These are phyloP conservation scores for Aspergillus arachidicola DNA, from an alignment of 2,329 filamentous ascomycete species.

Conservation along the genomic window DNA sequence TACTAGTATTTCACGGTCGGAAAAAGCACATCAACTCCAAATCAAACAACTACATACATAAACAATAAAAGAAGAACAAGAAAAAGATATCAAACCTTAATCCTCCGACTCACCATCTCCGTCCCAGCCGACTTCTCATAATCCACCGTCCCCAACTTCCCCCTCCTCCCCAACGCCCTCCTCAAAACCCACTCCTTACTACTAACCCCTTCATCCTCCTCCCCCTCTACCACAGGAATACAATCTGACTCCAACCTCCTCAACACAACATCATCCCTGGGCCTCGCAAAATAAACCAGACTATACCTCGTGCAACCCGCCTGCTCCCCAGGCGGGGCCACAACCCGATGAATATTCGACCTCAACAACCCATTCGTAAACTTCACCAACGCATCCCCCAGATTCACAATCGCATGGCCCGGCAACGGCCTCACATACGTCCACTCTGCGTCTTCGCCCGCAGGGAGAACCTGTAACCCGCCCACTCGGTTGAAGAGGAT, in stretches of 20 bases:
- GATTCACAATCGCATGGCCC: conserved; percentile 49
- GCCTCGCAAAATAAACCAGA: neutral
- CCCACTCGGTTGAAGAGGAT: conserved; percentile 60
- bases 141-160: conserved; percentile 31
- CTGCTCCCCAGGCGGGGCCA: neutral
- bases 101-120: conserved; percentile 37
- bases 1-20: neutral
- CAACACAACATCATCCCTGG: conserved; percentile 50
- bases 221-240: conserved; percentile 32
- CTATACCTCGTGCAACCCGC: neutral
- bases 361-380: conserved; percentile 46
- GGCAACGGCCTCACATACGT: conserved; percentile 56
- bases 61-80: neutral
- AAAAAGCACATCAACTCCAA: neutral
- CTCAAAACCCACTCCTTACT: conserved; percentile 49
- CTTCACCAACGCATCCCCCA: conserved; percentile 49
- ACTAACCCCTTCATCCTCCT: conserved; percentile 39
- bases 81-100: conserved; percentile 16
- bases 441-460: conserved; percentile 48
- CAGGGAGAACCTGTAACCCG: conserved; percentile 56
- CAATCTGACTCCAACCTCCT: conserved; percentile 39
- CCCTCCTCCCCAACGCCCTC: conserved; percentile 39
- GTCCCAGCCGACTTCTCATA: conserved; percentile 37
- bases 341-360: conserved; percentile 33
- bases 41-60: neutral